A percentile compares a stretch with the other conserved stretches of the same genome.
Evolutionary conservation across 768 basidiomycete species (phyloP).

Genomic region (Agaricus subrufescens): DNA sequence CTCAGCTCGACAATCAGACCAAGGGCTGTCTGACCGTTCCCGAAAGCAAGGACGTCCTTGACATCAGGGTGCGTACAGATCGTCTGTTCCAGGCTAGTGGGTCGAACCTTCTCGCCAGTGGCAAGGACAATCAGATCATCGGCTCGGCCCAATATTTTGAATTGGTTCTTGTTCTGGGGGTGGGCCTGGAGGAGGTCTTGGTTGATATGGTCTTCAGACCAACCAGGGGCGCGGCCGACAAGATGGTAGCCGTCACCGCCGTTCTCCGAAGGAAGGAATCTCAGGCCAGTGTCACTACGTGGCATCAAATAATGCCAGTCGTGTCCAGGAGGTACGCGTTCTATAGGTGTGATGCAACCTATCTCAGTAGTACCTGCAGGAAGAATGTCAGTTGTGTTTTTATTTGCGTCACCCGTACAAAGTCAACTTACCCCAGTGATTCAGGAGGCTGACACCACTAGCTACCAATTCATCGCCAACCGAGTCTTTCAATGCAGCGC

Average conservation of each 20-base stretch:
- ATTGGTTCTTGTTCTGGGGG: constrained; percentile 25
- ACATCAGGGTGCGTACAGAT: constrained; percentile 31
- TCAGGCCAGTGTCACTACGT: constrained; percentile 26
- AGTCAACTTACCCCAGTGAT: constrained; percentile 31
- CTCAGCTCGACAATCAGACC: constrained; percentile 33
- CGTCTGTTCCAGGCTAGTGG: constrained; percentile 25
- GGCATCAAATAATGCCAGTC: constrained; percentile 35
- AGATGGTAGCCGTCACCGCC: constrained; percentile 22
- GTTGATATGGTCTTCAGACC: constrained; percentile 26
- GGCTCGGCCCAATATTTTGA: constrained; percentile 30
- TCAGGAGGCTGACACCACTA: constrained; percentile 30
- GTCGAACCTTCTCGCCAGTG: constrained; percentile 38
- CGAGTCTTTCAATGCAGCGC: constrained; percentile 34
- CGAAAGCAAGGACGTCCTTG: constrained; percentile 33
- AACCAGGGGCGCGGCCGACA: constrained; percentile 27
- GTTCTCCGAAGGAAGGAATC: constrained; percentile 22
- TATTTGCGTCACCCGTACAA: neutral
- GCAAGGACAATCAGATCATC: constrained; percentile 39
- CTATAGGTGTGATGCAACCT: constrained; percentile 32
- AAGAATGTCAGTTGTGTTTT: neutral
- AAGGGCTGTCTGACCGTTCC: constrained; percentile 27
- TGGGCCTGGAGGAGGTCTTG: constrained; percentile 33
- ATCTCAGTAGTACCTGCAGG: constrained; percentile 29
- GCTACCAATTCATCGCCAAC: constrained; percentile 23
- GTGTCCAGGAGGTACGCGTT: constrained; percentile 23